Conservation (phyloP, 169 alveolate species). For the Plasmodium relictum region DNA sequence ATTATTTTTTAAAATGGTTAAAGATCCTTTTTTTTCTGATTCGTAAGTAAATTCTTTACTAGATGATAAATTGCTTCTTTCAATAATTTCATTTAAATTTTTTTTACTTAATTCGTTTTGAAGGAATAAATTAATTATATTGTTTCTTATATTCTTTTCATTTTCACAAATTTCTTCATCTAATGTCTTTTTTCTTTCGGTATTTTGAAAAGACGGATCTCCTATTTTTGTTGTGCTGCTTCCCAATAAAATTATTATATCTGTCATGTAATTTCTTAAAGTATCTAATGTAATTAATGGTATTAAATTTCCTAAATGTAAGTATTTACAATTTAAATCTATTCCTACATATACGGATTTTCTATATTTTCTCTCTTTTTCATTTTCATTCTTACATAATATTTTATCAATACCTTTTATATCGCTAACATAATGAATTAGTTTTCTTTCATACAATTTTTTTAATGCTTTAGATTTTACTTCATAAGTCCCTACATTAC, state of each 20-base stretch:
- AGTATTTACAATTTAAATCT: slow-evolving; percentile 82
- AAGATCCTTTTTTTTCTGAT: slow-evolving; percentile 42
- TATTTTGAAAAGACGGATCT: slow-evolving; percentile 87
- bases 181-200: slow-evolving; percentile 41
- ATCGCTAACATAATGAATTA: slow-evolving; percentile 48
- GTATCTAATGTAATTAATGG: slow-evolving; percentile 84
- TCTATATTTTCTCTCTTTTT: slow-evolving; percentile 6
- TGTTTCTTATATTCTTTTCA: slow-evolving; percentile 6
- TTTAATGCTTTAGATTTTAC: slow-evolving; percentile 36
- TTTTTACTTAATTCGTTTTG: slow-evolving; percentile 16
- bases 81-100: slow-evolving; percentile 10
- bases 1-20: slow-evolving; percentile 77
- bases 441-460: slow-evolving; percentile 30
- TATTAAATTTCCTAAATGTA: slow-evolving; percentile 87
- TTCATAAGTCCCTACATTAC: slow-evolving; percentile 8
- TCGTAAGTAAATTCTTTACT: slow-evolving; percentile 58
- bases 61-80: slow-evolving; percentile 28
- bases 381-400: slow-evolving; percentile 27
- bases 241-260: slow-evolving; percentile 85
- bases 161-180: slow-evolving; percentile 34
- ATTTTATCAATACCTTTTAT: slow-evolving; percentile 15
- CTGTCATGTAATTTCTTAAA: slow-evolving; percentile 77
- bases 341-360: slow-evolving; percentile 80
- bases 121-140: slow-evolving; percentile 37
- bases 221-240: slow-evolving; percentile 88